Base-by-base conservation (phyloP, 345 rosid species). In the Lumnitzera littorea region DNA sequence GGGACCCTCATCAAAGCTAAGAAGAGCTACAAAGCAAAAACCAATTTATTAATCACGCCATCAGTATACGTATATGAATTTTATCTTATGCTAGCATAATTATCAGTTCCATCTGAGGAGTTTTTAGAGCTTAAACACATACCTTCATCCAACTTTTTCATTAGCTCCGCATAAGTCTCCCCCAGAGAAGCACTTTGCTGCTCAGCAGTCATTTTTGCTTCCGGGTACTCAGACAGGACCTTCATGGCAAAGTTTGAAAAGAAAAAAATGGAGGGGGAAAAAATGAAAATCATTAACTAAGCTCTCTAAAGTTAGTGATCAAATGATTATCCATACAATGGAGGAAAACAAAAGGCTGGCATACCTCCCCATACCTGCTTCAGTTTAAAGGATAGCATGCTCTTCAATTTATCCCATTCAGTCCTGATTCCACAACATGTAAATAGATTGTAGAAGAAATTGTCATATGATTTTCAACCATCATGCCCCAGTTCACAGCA, bases 301-400 rank as follows among this genome's bases (percentile, higher is more conserved):
- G 20, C 20, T 14, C 55, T 16, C 3, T 8, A 52, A 52, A n/a
- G 24, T n/a, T 14, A n/a, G 1, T 24, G 9, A 24, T 10, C 24
- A 17, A 52, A n/a, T 8, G 55, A 52, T 14, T n/a, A 52, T 36
- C 7, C 43, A 36, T 36, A 7, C 43, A 43, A 10, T 20, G 11
- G 24, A 6, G 9, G 46, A 50, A 43, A 36, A 50, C 46, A 48
- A 41, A 53, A 50, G 12, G 47, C 70, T 55, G 68, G 77, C 91
- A 67, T 86, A 82, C 94, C 87, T 80, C 87, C 73, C 84, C 88
- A 67, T 89, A 94, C 99, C 99, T 87, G 91, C 91, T 90, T 94
- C 87, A 94, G 74, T 80, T 83, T 78, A 76, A 70, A 90, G 56
- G 91, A 94, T 46, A 94, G 73, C 74, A 75, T 65, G 73, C 69